Evolutionary conservation across 306 rosid species (phyloP).

Genomic region (Sicyos baderoa): DNA sequence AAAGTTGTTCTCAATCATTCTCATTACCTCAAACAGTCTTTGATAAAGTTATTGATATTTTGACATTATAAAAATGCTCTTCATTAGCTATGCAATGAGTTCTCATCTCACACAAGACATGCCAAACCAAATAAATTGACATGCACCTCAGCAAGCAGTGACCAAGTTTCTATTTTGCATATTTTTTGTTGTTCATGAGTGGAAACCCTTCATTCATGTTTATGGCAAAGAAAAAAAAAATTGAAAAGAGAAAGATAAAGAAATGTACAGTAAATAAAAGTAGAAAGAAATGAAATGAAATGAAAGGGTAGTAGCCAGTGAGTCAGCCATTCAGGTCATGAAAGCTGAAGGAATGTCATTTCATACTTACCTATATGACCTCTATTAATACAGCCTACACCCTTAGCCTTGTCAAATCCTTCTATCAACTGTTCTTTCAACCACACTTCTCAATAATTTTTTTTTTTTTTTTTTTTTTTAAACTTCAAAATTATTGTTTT

Average conservation of each 20-base stretch:
- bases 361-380: conserved; percentile 19
- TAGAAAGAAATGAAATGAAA: conserved; percentile 12
- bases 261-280: conserved; percentile 14
- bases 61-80: neutral
- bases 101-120: neutral
- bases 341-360: conserved; percentile 21
- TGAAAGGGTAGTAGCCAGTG: conserved; percentile 10
- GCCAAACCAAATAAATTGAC: neutral
- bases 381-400: conserved; percentile 17
- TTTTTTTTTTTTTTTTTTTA: neutral
- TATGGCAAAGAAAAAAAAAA: too few relatives aligned
- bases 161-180: neutral
- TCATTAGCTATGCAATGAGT: neutral
- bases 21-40: too few relatives aligned
- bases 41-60: too few relatives aligned
- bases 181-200: neutral
- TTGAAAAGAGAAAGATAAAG: neutral
- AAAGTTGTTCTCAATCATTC: too few relatives aligned
- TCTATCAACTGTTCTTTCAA: conserved; percentile 17
- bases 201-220: neutral
- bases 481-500: neutral
- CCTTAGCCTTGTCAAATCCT: conserved; percentile 22
- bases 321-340: conserved; percentile 17
- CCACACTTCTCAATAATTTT: neutral
- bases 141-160: neutral